phyloP scores from a whole-genome alignment of 805 yeast genomes.

The Starmerella sirachaensis region DNA sequence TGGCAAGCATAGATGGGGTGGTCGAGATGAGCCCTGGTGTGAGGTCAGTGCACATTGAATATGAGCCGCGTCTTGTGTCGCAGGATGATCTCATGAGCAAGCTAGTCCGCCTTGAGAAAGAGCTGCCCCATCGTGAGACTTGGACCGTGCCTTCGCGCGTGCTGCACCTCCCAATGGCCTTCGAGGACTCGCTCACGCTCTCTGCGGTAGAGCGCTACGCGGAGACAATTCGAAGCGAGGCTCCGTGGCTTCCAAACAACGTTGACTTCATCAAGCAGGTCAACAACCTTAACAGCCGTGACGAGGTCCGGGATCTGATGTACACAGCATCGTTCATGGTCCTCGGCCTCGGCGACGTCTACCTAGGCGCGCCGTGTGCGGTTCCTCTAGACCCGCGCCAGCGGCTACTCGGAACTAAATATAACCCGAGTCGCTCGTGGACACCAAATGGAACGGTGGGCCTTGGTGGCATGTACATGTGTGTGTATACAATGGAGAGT shows the following conservation, averaged over 20 bases:
- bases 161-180: conserved; percentile 85
- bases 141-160: conserved; percentile 82
- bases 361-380: conserved; percentile 97
- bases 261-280: conserved; percentile 89
- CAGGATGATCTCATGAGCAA: conserved; percentile 54
- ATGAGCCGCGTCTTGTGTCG: conserved; percentile 46
- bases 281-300: conserved; percentile 59
- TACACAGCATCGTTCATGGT: conserved; percentile 86
- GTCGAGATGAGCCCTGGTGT: conserved; percentile 97
- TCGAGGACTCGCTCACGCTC: conserved; percentile 81
- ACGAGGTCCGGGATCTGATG: conserved; percentile 68
- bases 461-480: conserved; percentile 98
- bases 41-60: conserved; percentile 84
- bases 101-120: conserved; percentile 47
- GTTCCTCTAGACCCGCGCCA: conserved; percentile 97
- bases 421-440: conserved; percentile 90
- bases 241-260: conserved; percentile 97
- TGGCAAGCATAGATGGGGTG: conserved; percentile 56
- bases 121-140: conserved; percentile 37
- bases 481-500: conserved; percentile 94
- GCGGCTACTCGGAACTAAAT: conserved; percentile 80
- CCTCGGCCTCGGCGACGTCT: conserved; percentile 92
- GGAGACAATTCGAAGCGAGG: conserved; percentile 84
- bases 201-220: conserved; percentile 83
- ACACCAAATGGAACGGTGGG: conserved; percentile 97